Percentiles rank a stretch among this genome's conserved stretches.
phyloP scores from a whole-genome alignment of 768 basidiomycete genomes.

The Termitomyces bulborhizus region DNA sequence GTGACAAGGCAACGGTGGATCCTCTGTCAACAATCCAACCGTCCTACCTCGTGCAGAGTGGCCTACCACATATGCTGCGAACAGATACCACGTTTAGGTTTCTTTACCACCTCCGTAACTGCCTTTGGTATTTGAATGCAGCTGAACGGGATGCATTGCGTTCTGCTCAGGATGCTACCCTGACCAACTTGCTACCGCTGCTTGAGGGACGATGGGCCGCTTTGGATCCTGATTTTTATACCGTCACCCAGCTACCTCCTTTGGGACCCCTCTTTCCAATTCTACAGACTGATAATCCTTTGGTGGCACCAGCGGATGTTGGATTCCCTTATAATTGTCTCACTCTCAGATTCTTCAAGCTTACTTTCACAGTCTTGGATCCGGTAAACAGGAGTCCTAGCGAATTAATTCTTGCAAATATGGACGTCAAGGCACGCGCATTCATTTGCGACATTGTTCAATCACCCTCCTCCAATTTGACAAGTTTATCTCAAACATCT shows the following conservation, averaged over 20 bases:
- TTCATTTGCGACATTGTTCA: conserved; percentile 20
- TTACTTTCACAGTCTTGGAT: conserved; percentile 28
- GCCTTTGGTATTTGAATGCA: conserved; percentile 38
- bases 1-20: conserved; percentile 50
- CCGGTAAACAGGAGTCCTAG: conserved; percentile 26
- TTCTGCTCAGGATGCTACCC: background rate
- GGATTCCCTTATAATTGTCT: conserved; percentile 9
- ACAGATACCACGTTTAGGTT: conserved; percentile 69
- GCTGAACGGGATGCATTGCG: conserved; percentile 18
- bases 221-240: conserved; percentile 39
- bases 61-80: conserved; percentile 61
- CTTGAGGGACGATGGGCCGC: conserved; percentile 32
- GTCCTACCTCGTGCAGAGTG: conserved; percentile 76
- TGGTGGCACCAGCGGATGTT: background rate
- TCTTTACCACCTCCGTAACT: conserved; percentile 71
- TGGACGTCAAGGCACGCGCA: conserved; percentile 19
- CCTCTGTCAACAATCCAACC: conserved; percentile 81
- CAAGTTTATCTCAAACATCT: conserved; percentile 40
- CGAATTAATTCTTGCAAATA: conserved; percentile 27
- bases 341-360: conserved; percentile 21
- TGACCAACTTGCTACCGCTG: conserved; percentile 27
- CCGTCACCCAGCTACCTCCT: conserved; percentile 22
- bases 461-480: conserved; percentile 7
- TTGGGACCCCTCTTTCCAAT: conserved; percentile 25
- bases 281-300: conserved; percentile 7